phyloP scores from a whole-genome alignment of 2,329 filamentous ascomycete genomes.

The Apiospora hydei region DNA sequence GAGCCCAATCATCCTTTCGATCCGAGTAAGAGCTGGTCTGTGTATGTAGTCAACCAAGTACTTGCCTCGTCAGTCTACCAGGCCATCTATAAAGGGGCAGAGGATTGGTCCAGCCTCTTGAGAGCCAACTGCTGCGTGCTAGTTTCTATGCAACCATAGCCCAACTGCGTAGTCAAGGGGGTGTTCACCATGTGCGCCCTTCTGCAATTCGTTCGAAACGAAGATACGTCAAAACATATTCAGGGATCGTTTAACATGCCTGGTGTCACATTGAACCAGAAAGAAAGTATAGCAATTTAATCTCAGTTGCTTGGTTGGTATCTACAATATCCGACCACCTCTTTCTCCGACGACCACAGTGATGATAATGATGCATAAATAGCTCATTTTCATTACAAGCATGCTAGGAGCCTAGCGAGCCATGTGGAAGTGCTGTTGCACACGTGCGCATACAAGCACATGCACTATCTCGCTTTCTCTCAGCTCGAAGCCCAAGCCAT shows the following conservation, averaged over 20 bases:
- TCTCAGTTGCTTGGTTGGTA: not conserved
- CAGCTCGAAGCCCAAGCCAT: not conserved
- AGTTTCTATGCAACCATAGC: no score
- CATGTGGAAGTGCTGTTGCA: not conserved
- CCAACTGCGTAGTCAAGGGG: no score
- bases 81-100: no score
- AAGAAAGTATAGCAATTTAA: not conserved
- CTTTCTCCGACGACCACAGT: not conserved
- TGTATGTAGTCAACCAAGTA: no score
- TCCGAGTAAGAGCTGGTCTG: no score
- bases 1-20: no score
- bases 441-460: no score
- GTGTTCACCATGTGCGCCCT: no score
- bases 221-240: no score
- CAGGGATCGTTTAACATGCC: not conserved
- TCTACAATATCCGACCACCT: not conserved
- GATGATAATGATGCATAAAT: not conserved
- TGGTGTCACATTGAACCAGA: not conserved
- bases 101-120: no score
- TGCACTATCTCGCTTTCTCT: not conserved
- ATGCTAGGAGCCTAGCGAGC: not conserved
- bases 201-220: no score
- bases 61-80: no score
- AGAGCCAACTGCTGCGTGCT: not conserved
- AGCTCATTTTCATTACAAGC: not conserved